phyloP scores from a whole-genome alignment of 345 rosid genomes.

The Clausena lansium region DNA sequence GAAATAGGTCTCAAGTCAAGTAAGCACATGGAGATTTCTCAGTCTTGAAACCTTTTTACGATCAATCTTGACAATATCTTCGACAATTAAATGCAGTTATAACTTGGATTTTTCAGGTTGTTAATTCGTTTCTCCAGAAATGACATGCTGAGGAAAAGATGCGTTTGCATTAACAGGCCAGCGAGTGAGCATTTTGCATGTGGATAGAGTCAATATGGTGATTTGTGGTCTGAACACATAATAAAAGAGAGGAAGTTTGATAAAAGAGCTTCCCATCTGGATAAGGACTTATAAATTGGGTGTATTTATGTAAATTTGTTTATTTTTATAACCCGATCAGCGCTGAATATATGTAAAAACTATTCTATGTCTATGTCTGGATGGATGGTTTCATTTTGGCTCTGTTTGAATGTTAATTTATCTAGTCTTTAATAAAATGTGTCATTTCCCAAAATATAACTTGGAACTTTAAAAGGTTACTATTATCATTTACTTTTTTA shows the following conservation, averaged over 20 bases:
- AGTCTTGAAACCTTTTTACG: neutral
- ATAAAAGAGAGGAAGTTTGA: constrained; percentile 13
- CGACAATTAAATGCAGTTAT: neutral
- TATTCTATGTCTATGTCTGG: constrained; percentile 13
- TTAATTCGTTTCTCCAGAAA: constrained; percentile 31
- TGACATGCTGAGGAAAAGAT: constrained; percentile 45
- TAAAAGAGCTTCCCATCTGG: constrained; percentile 20
- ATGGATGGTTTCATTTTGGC: constrained; percentile 18
- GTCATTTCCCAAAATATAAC: no score
- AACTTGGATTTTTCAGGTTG: constrained; percentile 29
- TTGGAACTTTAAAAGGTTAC: no score
- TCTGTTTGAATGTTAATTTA: constrained; percentile 4
- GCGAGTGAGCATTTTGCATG: neutral
- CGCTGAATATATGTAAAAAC: constrained; percentile 1
- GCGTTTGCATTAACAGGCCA: constrained; percentile 9
- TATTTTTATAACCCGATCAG: constrained; percentile 9
- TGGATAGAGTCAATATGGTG: neutral
- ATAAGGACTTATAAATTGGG: constrained; percentile 2
- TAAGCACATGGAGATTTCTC: neutral
- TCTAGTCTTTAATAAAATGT: no score
- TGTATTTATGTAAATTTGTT: constrained; percentile 28
- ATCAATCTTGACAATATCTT: neutral
- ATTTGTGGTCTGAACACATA: constrained; percentile 17
- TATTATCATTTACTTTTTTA: no score
- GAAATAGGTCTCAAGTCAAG: neutral